Evolutionary conservation across 495 filamentous ascomycete species (phyloP), one percentile per base, ranked within the genome.

Genomic region (Tirmania nivea): DNA sequence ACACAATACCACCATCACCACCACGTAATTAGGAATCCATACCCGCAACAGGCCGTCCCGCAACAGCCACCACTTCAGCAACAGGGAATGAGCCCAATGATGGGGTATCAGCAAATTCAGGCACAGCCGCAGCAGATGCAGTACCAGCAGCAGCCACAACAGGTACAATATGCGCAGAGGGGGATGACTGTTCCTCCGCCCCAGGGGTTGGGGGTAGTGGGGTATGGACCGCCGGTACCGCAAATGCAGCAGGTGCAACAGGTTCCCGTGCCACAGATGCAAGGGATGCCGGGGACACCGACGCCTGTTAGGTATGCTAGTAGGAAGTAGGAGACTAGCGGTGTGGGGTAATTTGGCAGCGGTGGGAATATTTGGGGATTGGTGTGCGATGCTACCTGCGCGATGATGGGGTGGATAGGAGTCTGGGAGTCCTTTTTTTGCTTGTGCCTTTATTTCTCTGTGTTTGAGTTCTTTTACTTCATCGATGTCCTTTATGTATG

Each of bases 171-270:
- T 9, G 21, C 2, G 36, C 35, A 35, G 19, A 35, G 58, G 9
- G 50, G 60, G 25, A 25, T 51, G 0, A 57, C 49, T 39, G 60
- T 63, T 9, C 61, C 61, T 3, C 55, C 61, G 3, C 61, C 61
- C 12, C 61, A 63, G 50, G 61, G 61, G 2, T 58, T 63, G 12
- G 61, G 57, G 2, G 61, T 60, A 1, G 55, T 63, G 1, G 61
- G 61, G 14, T 45, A 45, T 19, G 39, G 39, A 4, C 14, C 17
- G 5, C 39, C 39, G 39, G 39, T 45, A 14, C 39, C 39, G 3
- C 39, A 19, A 0, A 8, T 45, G 39, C 39, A 31, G 3, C 39
- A 19, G 1, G 17, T 45, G 39, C 39, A 31, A 7, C 25, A 31
- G 25, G 39, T 45, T 45, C 39, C 39, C 4, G 39, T 45, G 12